Percentiles rank a stretch among this genome's conserved stretches.
These are phyloP conservation scores for Trypanosoma congolense DNA, from an alignment of 208 protist genomes.

Conservation along the genomic window DNA sequence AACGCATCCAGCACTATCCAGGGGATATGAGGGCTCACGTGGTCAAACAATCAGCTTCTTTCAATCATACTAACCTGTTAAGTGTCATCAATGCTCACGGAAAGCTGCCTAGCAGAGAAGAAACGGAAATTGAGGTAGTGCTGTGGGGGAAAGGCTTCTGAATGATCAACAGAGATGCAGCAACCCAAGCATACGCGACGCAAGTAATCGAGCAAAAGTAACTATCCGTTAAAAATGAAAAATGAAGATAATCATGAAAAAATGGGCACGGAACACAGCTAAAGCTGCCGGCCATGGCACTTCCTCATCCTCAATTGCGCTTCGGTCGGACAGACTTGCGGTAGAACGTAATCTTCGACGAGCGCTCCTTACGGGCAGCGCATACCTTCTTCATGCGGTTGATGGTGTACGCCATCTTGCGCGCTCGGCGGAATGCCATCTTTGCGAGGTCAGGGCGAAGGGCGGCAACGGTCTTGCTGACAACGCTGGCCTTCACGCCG, in stretches of 20 bases:
- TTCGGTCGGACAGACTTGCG: conserved; percentile 73
- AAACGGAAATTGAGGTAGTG: too few species aligned
- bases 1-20: too few species aligned
- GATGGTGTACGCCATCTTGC: conserved; percentile 55
- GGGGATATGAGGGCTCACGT: too few species aligned
- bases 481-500: conserved; percentile 66
- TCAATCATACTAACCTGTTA: too few species aligned
- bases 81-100: too few species aligned
- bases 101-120: too few species aligned
- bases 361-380: conserved; percentile 77
- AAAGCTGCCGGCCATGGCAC: background rate
- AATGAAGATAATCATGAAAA: conserved; percentile 1
- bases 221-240: background rate
- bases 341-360: conserved; percentile 60
- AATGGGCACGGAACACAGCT: background rate
- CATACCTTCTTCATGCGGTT: conserved; percentile 58
- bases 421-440: conserved; percentile 74
- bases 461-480: conserved; percentile 61
- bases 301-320: conserved; percentile 33
- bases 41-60: too few species aligned
- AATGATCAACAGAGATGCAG: too few species aligned
- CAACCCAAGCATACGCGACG: too few species aligned
- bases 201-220: too few species aligned
- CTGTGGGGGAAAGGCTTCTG: too few species aligned
- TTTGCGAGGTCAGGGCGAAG: conserved; percentile 80